Evolutionary conservation across 306 rosid species (phyloP), one percentile per base, ranked within the genome.

Genomic region (Glycine tomentella): DNA sequence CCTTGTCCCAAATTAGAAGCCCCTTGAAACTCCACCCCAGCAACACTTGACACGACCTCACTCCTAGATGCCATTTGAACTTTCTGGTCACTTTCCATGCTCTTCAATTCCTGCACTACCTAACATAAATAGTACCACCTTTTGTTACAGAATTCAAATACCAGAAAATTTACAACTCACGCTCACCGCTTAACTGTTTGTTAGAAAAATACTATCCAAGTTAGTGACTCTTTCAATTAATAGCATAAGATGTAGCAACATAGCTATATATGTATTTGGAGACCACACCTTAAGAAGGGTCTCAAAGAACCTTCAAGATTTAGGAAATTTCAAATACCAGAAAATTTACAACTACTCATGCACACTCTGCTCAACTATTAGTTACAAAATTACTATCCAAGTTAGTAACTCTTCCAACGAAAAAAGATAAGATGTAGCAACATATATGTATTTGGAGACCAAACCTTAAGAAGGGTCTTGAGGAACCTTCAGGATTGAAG

Each of bases 41-140:
- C 31, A 25, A 25, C 56, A 50, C 16, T 44, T 38, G 81, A 68
- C 46, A 75, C 10, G 2, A 17, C 48, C n/a, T 83, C 85, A 82
- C 25, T 76, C 67, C 57, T 78, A 17, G 62, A 9, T 50, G 79
- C 72, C 73, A 86, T 81, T 78, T 77, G 78, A 65, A 79, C 85
- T 84, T 86, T 85, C 55, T 87, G 56, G 3, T 80, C 86, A 74
- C 46, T 80, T 20, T 87, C 87, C 89, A 87, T 85, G 8, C 16
- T 81, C 46, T 50, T 67, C 40, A 64, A 45, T 46, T 58, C 68
- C 64, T 15, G 9, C 57, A 74, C 74, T 72, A 65, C 80, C 71
- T 13, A 36, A 38, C n/a, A 53, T 7, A 15, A 66, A 15, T 34
- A 16, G 40, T 36, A 34, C 31, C 31, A 70, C 20, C 1, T 13